Conservation (phyloP, 2,329 filamentous ascomycete genomes). For the Fusarium burgessii region DNA sequence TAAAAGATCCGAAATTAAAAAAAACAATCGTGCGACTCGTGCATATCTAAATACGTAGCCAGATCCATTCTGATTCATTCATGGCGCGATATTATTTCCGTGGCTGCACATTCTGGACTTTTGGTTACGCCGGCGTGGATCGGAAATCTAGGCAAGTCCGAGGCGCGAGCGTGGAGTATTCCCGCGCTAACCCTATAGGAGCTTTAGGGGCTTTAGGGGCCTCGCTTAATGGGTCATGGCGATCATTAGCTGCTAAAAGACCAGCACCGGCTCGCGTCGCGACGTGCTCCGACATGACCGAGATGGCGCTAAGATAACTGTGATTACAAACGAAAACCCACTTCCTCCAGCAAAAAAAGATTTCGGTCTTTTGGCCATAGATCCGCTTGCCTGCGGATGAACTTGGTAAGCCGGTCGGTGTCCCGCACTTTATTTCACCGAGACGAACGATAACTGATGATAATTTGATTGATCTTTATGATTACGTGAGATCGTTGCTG, state of each 20-base stretch:
- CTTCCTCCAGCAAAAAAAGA: neutral
- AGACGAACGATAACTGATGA: neutral
- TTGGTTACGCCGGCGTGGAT: neutral
- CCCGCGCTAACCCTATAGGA: neutral
- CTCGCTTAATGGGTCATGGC: neutral
- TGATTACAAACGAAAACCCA: neutral
- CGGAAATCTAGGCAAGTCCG: slow-evolving; percentile 1
- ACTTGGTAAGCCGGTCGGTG: neutral
- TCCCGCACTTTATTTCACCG: neutral
- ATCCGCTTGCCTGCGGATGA: neutral
- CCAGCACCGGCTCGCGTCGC: neutral
- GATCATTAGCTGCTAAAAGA: neutral
- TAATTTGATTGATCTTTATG: too few species aligned
- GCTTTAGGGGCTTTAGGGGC: neutral
- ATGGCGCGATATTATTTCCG: neutral
- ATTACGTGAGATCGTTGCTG: neutral
- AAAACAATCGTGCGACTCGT: neutral
- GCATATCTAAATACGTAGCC: slow-evolving; percentile 13
- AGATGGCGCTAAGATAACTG: neutral
- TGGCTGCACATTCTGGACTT: neutral
- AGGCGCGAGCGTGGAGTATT: neutral
- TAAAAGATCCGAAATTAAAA: neutral
- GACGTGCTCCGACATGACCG: neutral
- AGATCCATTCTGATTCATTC: neutral
- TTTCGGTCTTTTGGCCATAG: neutral